Conservation (phyloP, 1,284 basidiomycete species). For the Ceratorhiza oryzae-sativae region DNA sequence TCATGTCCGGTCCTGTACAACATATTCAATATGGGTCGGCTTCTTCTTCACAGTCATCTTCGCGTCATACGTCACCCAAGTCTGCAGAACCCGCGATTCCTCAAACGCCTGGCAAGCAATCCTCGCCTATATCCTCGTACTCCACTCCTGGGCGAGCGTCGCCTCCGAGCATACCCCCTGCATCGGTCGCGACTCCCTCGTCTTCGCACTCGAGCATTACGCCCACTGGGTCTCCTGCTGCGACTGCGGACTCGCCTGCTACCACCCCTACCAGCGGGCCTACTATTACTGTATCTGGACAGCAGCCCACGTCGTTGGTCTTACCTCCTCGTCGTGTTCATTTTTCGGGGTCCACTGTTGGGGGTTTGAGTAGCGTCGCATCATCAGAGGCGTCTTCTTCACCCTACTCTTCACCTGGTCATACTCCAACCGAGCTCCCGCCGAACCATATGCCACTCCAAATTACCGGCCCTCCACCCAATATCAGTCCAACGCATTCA, state of each 20-base stretch:
- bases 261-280: conserved; percentile 12
- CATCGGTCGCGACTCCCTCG: conserved; percentile 15
- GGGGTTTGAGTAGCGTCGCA: conserved; percentile 24
- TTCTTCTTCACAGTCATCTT: conserved; percentile 21
- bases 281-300: not conserved
- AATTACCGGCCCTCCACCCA: conserved; percentile 26
- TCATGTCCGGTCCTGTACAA: not conserved
- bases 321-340: conserved; percentile 32
- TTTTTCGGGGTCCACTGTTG: conserved; percentile 34
- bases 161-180: conserved; percentile 4
- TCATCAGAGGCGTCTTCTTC: conserved; percentile 20
- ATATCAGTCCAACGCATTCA: conserved; percentile 9
- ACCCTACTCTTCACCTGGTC: conserved; percentile 21
- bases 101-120: conserved; percentile 24
- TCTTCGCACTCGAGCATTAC: conserved; percentile 23
- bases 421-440: conserved; percentile 8
- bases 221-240: conserved; percentile 15
- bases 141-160: conserved; percentile 18
- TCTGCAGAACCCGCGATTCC: conserved; percentile 25
- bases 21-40: not conserved
- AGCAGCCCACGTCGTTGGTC: conserved; percentile 18
- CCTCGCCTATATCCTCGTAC: conserved; percentile 5
- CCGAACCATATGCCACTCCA: conserved; percentile 4
- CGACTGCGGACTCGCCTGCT: conserved; percentile 10
- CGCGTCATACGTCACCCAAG: conserved; percentile 30